These are phyloP conservation scores for Vararia minispora DNA, from an alignment of 768 basidiomycete species.

Conservation along the genomic window DNA sequence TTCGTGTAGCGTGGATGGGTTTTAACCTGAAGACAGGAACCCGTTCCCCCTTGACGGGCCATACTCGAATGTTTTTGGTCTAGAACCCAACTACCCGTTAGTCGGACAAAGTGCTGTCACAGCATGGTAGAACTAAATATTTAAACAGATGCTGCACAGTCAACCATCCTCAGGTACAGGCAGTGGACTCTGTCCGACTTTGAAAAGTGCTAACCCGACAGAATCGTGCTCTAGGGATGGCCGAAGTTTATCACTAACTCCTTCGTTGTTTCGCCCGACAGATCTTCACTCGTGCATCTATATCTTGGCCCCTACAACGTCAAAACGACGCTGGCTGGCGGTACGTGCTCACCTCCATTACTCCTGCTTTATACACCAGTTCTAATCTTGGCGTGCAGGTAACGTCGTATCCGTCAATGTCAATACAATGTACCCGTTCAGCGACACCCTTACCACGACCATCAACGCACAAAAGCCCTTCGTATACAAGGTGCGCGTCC, in stretches of 20 bases:
- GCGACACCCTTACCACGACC: conserved; percentile 34
- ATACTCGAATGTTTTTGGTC: no score
- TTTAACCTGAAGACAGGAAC: no score
- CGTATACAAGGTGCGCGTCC: conserved; percentile 38
- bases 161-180: conserved; percentile 43
- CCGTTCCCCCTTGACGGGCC: no score
- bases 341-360: conserved; percentile 13
- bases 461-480: conserved; percentile 31
- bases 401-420: conserved; percentile 34
- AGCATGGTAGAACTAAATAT: conserved; percentile 1
- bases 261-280: conserved; percentile 36
- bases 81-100: no score
- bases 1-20: no score
- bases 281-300: conserved; percentile 33
- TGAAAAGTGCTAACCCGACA: no score
- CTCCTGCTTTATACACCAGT: no score
- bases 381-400: conserved; percentile 17
- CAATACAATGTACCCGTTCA: conserved; percentile 42
- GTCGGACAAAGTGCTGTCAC: no score
- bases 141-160: conserved; percentile 45
- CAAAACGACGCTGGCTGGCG: conserved; percentile 27
- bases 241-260: conserved; percentile 43
- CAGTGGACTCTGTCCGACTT: no score
- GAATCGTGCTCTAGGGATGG: no score
- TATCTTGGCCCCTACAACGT: conserved; percentile 39